These are phyloP conservation scores for Silene vulgaris DNA, from an alignment of 179 eudicot genomes.

Conservation along the genomic window DNA sequence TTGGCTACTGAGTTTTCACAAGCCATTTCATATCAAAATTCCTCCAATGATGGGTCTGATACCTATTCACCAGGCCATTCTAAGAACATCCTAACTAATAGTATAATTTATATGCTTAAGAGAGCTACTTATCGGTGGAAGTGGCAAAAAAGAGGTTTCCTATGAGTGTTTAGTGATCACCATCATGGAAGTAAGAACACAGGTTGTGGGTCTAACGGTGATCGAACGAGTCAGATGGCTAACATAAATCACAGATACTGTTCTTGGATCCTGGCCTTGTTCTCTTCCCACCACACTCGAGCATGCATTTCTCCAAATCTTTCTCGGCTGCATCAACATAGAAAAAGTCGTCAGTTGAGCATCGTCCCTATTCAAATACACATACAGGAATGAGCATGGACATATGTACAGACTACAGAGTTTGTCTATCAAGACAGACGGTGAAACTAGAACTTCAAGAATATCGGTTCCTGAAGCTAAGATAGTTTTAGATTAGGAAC, in stretches of 20 bases:
- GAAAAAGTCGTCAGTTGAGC: no score
- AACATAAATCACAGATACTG: constrained; percentile 35
- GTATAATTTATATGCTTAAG: constrained; percentile 12
- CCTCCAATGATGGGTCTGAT: background rate
- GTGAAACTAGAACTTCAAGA: no score
- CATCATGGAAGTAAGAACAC: constrained; percentile 7
- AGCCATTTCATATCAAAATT: constrained; percentile 16
- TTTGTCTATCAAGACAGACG: no score
- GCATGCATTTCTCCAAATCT: constrained; percentile 54
- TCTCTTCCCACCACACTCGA: constrained; percentile 55
- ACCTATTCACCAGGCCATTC: constrained; percentile 20
- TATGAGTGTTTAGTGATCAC: constrained; percentile 22
- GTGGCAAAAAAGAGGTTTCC: constrained; percentile 3
- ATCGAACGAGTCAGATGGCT: background rate
- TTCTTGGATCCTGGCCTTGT: constrained; percentile 49
- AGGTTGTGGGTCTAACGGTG: background rate
- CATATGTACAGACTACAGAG: no score
- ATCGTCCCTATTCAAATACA: background rate
- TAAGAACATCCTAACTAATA: constrained; percentile 14
- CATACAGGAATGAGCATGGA: no score
- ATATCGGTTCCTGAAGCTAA: no score
- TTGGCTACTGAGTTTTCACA: constrained; percentile 20
- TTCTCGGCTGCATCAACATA: constrained; percentile 38
- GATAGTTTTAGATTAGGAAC: no score
- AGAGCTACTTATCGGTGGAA: constrained; percentile 19